Base-by-base conservation (phyloP, 495 filamentous ascomycete species). In the Penicillium psychrofluorescens region DNA sequence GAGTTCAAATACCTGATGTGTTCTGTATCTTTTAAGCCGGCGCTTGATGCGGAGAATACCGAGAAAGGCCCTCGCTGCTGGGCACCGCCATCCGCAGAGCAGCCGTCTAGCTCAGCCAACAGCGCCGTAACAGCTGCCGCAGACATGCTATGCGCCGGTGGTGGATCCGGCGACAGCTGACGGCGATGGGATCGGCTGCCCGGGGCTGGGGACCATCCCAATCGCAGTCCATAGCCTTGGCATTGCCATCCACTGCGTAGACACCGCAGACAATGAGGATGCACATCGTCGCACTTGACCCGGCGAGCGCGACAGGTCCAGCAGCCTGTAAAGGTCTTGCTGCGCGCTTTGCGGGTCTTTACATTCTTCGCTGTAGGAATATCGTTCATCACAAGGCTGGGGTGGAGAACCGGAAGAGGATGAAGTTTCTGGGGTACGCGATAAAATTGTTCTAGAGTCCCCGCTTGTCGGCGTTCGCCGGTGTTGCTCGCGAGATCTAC, bases 201-300 rank as follows among this genome's bases (percentile, higher is more conserved):
- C n/a, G 52, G 40, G 1, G 43, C 43, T 36, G 43, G 48, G 8
- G 49, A 49, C 58, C 55, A 59, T 51, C 49, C 55, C 33, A 61
- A 41, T 27, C 55, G 58, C 42, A 58, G 12, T 6, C 50, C 49
- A 50, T 71, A 74, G 10, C 70, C 70, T 34, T 67, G 66, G 43
- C 70, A 74, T 12, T 52, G 58, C 32, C 63, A 54, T 14, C 69
- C 67, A 9, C 59, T 66, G 11, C 45, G 62, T 7, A 42, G 36
- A 51, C 70, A 74, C 36, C 64, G 57, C 12, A 54, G 48, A 42
- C 70, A 74, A 14, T 46, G 44, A 0, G 70, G 70, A 14, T 57
- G 60, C 27, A 57, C 50, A 36, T 72, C 68, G 38, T 71, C 70
- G 36, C 70, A 74, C 41, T 73, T 73, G 11, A 73, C 59, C 29